Conservation (phyloP, 1,284 basidiomycete species). For the Marasmius oreades region DNA sequence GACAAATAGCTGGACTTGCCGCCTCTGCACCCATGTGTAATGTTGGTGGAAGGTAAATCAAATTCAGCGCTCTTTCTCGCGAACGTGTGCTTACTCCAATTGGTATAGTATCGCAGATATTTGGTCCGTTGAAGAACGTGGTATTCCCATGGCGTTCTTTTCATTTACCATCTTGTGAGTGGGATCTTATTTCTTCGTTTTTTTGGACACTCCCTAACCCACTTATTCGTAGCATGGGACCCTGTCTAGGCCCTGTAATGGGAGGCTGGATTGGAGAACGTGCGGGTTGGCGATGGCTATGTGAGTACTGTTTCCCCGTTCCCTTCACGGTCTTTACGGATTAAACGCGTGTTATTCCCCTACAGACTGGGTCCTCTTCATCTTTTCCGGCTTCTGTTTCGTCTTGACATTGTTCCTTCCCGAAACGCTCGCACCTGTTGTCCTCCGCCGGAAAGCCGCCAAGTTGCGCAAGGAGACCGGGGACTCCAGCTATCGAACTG, state of each 20-base stretch:
- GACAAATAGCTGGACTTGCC: conserved; percentile 61
- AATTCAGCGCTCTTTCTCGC: background rate
- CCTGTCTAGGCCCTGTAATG: conserved; percentile 49
- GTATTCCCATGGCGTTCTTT: conserved; percentile 62
- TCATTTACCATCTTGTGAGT: conserved; percentile 54
- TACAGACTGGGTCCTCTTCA: conserved; percentile 53
- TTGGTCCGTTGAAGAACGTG: conserved; percentile 60
- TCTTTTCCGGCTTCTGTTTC: conserved; percentile 47
- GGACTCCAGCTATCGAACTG: conserved; percentile 28
- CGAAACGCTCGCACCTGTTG: conserved; percentile 50
- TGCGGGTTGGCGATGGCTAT: conserved; percentile 53
- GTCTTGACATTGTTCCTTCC: conserved; percentile 50
- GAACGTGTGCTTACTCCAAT: background rate
- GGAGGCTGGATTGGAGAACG: conserved; percentile 41
- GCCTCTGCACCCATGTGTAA: conserved; percentile 40
- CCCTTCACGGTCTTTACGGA: too few species aligned
- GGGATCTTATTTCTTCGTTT: background rate
- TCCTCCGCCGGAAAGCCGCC: conserved; percentile 40
- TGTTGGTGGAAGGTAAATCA: conserved; percentile 33
- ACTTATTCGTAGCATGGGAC: conserved; percentile 34
- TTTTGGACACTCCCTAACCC: background rate
- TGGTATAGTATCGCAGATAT: conserved; percentile 40
- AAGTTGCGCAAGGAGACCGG: conserved; percentile 31
- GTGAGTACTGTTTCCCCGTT: conserved; percentile 17
- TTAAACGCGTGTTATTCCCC: background rate